A percentile compares a stretch with the other conserved stretches of the same genome.
phyloP scores from a whole-genome alignment of 805 yeast species.

The Blastobotrys muscicola region DNA sequence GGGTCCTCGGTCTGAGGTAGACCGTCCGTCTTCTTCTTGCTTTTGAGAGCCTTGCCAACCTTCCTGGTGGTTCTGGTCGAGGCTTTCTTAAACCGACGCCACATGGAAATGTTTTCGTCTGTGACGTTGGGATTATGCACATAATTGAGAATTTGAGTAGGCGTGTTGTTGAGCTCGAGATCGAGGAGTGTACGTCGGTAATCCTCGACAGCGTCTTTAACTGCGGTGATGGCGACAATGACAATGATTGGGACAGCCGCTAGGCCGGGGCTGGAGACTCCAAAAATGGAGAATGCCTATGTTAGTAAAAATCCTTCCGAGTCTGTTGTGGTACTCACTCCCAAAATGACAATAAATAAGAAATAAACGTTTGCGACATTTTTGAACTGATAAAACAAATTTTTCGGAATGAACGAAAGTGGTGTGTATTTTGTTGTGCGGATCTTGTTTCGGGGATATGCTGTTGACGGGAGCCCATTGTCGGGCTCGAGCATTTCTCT shows the following conservation, averaged over 20 bases:
- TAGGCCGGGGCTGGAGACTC: constrained; percentile 62
- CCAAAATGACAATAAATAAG: constrained; percentile 68
- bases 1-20: constrained; percentile 1
- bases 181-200: constrained; percentile 58
- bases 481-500: constrained; percentile 34
- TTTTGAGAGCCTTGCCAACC: constrained; percentile 8
- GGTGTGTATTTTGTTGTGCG: constrained; percentile 97
- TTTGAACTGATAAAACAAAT: constrained; percentile 66
- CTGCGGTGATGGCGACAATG: constrained; percentile 63
- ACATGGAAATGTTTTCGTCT: constrained; percentile 44
- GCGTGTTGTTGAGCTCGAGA: constrained; percentile 59
- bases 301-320: not conserved
- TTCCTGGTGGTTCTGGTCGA: constrained; percentile 28
- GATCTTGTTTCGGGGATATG: constrained; percentile 84
- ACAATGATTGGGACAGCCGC: constrained; percentile 78
- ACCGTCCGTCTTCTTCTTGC: constrained; percentile 4
- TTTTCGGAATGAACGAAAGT: constrained; percentile 78
- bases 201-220: constrained; percentile 75
- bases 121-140: constrained; percentile 51
- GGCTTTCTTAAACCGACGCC: constrained; percentile 65
- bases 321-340: constrained; percentile 26
- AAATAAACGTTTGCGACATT: constrained; percentile 90
- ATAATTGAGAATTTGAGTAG: constrained; percentile 52
- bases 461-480: constrained; percentile 49
- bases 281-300: constrained; percentile 56